phyloP scores from a whole-genome alignment of 441 rosid genomes.

The Gossypium trilobum region DNA sequence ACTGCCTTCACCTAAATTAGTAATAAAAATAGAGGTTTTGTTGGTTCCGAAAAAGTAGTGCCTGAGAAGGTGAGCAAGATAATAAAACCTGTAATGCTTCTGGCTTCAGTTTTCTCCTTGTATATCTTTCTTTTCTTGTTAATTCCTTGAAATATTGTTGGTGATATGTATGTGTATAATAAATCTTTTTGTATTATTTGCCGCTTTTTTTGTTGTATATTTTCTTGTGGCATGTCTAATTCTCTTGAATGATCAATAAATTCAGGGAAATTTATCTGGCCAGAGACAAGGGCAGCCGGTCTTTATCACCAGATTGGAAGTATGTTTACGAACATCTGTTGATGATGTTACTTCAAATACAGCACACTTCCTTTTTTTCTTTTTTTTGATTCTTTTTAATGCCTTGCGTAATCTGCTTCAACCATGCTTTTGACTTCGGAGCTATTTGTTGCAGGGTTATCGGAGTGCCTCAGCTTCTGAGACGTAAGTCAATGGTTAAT shows the following conservation, averaged over 20 bases:
- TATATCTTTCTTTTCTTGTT: neutral
- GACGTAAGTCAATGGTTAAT: conserved; percentile 48
- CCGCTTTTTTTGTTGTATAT: neutral
- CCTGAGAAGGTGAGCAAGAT: neutral
- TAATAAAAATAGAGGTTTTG: neutral
- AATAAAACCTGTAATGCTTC: neutral
- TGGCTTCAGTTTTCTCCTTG: neutral
- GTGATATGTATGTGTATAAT: neutral
- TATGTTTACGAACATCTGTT: conserved; percentile 29
- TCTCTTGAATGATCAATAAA: conserved; percentile 19
- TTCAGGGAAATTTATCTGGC: conserved; percentile 87
- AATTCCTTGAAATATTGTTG: neutral
- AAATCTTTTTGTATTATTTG: neutral
- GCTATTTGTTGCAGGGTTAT: conserved; percentile 64
- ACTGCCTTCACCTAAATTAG: neutral
- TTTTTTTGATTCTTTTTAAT: conserved; percentile 9
- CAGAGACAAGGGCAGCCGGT: conserved; percentile 97
- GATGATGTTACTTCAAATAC: conserved; percentile 8
- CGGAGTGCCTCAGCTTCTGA: conserved; percentile 42
- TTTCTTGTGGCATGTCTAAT: neutral
- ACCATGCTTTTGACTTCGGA: neutral
- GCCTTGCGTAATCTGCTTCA: conserved; percentile 13
- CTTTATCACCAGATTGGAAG: conserved; percentile 88
- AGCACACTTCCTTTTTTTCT: neutral
- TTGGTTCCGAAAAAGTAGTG: neutral